Evolutionary conservation across 331 rosid genomes (phyloP).

Genomic region (Malus hybrid): DNA sequence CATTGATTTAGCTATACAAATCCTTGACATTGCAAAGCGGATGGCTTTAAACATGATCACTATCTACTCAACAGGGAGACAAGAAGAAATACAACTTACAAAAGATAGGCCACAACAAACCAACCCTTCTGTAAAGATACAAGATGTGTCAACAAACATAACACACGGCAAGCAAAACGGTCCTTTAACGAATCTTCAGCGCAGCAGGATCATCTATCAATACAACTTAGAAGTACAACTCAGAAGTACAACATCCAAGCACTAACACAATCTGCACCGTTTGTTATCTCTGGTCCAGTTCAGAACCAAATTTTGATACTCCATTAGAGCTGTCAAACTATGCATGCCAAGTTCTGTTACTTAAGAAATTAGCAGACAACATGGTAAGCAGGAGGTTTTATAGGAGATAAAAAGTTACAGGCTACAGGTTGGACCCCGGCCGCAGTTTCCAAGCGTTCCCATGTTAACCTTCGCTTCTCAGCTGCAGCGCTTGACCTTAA

Average conservation of each 20-base stretch:
- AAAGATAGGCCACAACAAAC: conserved; percentile 7
- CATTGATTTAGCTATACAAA: conserved; percentile 7
- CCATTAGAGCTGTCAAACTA: conserved; percentile 19
- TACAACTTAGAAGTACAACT: conserved; percentile 22
- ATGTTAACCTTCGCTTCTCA: conserved; percentile 66
- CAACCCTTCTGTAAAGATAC: conserved; percentile 19
- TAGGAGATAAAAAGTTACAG: conserved; percentile 44
- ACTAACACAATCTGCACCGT: conserved; percentile 27
- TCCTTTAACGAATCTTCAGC: conserved; percentile 22
- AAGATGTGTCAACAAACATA: conserved; percentile 16
- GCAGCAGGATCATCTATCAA: conserved; percentile 19
- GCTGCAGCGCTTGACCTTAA: conserved; percentile 39
- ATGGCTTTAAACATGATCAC: conserved; percentile 14
- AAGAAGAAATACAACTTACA: conserved; percentile 7
- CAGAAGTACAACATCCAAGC: conserved; percentile 27
- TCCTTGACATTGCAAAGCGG: neutral
- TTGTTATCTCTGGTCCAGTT: conserved; percentile 8
- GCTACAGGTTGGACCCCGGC: conserved; percentile 34
- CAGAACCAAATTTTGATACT: conserved; percentile 25
- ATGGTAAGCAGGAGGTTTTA: conserved; percentile 63
- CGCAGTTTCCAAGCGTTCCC: conserved; percentile 82
- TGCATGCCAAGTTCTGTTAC: conserved; percentile 11
- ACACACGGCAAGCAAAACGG: conserved; percentile 18
- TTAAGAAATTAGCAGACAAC: conserved; percentile 63
- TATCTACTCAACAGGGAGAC: conserved; percentile 1